These are phyloP conservation scores for Colletotrichum endophyticum DNA, from an alignment of 2,329 filamentous ascomycete species.

Conservation along the genomic window DNA sequence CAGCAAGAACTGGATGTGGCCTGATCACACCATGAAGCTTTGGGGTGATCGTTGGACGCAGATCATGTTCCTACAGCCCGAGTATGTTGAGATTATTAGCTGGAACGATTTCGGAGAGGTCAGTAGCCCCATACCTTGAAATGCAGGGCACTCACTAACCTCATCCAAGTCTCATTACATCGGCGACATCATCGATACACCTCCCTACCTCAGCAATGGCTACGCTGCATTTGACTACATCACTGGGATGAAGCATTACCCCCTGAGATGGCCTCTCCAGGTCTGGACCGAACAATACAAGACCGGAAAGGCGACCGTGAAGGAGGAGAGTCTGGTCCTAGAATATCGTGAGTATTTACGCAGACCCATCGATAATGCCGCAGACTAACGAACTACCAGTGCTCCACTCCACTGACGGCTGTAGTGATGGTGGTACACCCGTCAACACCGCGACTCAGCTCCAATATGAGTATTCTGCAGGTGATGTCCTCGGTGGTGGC, in stretches of 20 bases:
- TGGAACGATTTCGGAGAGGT: not conserved
- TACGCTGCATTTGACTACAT: not conserved
- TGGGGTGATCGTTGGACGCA: not conserved
- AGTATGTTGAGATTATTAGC: not conserved
- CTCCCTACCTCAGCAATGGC: not conserved
- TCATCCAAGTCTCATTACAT: not conserved
- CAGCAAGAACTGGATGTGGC: not conserved
- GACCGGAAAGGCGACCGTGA: not conserved
- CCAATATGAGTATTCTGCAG: not conserved
- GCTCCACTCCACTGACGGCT: not conserved
- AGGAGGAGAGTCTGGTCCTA: not conserved
- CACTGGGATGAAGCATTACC: not conserved
- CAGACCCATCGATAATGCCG: rapidly evolving
- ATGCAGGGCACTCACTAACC: not conserved
- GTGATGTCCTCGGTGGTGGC: not conserved
- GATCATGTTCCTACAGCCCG: not conserved
- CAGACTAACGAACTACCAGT: not conserved
- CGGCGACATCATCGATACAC: not conserved
- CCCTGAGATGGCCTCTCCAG: not conserved
- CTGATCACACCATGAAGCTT: not conserved
- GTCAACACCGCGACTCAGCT: not conserved
- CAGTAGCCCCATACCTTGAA: rapidly evolving
- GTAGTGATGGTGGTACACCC: not conserved
- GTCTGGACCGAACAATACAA: not conserved
- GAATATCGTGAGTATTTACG: not conserved